Evolutionary conservation across 75 land plant species (phyloP).

Genomic region (Azolla pinnata): DNA sequence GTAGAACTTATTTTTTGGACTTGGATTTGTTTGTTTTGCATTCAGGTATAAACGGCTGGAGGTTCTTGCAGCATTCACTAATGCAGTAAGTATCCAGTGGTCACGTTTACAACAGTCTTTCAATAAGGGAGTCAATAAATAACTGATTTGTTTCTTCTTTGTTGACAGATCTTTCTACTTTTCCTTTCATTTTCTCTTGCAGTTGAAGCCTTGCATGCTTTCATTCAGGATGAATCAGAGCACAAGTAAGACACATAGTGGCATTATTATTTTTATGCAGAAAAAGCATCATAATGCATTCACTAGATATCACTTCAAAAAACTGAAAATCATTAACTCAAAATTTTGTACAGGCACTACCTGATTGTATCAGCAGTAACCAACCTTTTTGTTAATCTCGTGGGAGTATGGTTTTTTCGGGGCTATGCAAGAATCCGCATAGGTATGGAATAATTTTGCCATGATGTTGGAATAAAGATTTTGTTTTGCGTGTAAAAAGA

Average conservation of each 20-base stretch:
- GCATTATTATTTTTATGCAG: too few species aligned
- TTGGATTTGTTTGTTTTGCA: conserved; percentile 3
- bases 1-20: background rate
- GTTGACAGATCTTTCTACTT: conserved; percentile 93
- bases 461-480: too few species aligned
- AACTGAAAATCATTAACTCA: background rate
- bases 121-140: background rate
- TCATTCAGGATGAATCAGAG: conserved; percentile 91
- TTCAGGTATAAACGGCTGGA: conserved; percentile 88
- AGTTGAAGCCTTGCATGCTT: conserved; percentile 97
- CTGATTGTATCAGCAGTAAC: conserved; percentile 88
- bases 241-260: conserved; percentile 96
- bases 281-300: background rate
- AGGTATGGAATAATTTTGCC: too few species aligned
- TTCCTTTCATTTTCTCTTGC: conserved; percentile 91
- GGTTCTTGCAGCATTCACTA: conserved; percentile 88
- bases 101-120: background rate
- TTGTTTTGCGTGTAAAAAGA: too few species aligned
- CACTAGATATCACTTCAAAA: background rate
- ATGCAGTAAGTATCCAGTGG: conserved; percentile 64
- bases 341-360: conserved; percentile 77
- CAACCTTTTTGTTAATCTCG: conserved; percentile 73
- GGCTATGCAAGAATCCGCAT: conserved; percentile 74
- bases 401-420: conserved; percentile 97
- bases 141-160: conserved; percentile 24